Evolutionary conservation across 2,329 filamentous ascomycete species (phyloP).

Genomic region (Botrytis paeoniae): DNA sequence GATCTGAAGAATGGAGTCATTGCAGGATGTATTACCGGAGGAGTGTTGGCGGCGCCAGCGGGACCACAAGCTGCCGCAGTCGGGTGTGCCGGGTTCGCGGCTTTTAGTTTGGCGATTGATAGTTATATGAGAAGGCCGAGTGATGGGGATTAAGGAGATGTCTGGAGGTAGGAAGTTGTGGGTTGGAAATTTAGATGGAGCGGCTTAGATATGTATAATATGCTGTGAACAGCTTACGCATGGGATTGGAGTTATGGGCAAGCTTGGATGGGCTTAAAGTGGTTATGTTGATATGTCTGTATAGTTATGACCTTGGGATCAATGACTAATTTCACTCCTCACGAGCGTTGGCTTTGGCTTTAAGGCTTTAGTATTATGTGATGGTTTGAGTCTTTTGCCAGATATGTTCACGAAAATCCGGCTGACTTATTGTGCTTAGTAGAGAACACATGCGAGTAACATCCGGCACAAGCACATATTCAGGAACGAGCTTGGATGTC

Average conservation of each 20-base stretch:
- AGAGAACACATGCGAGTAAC: too few species aligned
- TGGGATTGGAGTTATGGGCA: conserved; percentile 16
- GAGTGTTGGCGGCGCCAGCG: conserved; percentile 78
- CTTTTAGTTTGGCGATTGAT: conserved; percentile 89
- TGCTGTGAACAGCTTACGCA: conserved; percentile 10
- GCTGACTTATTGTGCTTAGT: background rate
- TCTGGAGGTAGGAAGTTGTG: background rate
- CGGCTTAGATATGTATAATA: conserved; percentile 9
- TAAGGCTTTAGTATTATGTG: background rate
- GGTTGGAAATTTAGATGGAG: background rate
- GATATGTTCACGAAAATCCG: background rate
- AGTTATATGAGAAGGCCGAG: conserved; percentile 80
- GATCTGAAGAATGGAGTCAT: conserved; percentile 84
- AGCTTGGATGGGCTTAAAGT: conserved; percentile 9
- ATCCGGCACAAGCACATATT: background rate
- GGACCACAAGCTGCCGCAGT: conserved; percentile 85
- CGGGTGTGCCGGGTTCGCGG: conserved; percentile 90
- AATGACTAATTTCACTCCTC: conserved; percentile 9
- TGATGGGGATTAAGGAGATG: conserved; percentile 45
- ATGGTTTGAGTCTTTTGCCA: background rate
- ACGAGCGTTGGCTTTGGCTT: background rate
- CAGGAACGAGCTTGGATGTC: background rate
- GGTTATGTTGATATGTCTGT: conserved; percentile 8
- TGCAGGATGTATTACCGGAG: conserved; percentile 88
- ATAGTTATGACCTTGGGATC: conserved; percentile 10